phyloP scores from a whole-genome alignment of 805 yeast species.

The Ogataea degrootiae region DNA sequence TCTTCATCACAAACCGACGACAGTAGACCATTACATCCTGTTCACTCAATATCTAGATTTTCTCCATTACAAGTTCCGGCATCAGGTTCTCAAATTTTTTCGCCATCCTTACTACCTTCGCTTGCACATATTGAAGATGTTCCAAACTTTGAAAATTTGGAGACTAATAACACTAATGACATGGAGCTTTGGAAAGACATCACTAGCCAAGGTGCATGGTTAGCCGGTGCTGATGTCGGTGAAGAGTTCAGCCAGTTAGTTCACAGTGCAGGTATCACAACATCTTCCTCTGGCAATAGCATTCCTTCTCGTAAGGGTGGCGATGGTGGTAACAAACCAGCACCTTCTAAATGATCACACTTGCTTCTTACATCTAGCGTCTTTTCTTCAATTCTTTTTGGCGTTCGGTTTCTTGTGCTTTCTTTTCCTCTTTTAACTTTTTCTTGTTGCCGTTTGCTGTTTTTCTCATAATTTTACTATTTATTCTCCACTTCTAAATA shows the following conservation, averaged over 20 bases:
- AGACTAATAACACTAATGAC: conserved; percentile 36
- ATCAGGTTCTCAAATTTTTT: conserved; percentile 12
- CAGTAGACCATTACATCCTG: neutral
- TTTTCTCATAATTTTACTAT: no score
- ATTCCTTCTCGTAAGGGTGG: no score
- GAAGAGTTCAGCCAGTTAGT: conserved; percentile 31
- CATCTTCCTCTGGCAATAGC: neutral
- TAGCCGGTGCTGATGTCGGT: conserved; percentile 42
- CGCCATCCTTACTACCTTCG: conserved; percentile 27
- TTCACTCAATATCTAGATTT: no score
- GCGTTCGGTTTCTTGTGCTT: no score
- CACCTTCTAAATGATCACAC: no score
- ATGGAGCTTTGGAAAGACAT: conserved; percentile 71
- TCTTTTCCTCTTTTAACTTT: no score
- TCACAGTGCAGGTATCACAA: neutral
- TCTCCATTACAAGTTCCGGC: neutral
- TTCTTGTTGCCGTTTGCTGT: no score
- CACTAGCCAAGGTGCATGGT: conserved; percentile 74
- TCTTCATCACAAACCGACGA: neutral
- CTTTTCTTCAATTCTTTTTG: no score
- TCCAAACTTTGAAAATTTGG: conserved; percentile 30
- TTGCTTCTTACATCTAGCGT: no score
- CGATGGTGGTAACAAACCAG: no score
- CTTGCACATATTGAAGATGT: conserved; percentile 32
- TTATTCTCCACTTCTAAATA: no score